Evolutionary conservation across 192 early-diverging fungal species (phyloP).

Genomic region (Geranomyces michiganensis): DNA sequence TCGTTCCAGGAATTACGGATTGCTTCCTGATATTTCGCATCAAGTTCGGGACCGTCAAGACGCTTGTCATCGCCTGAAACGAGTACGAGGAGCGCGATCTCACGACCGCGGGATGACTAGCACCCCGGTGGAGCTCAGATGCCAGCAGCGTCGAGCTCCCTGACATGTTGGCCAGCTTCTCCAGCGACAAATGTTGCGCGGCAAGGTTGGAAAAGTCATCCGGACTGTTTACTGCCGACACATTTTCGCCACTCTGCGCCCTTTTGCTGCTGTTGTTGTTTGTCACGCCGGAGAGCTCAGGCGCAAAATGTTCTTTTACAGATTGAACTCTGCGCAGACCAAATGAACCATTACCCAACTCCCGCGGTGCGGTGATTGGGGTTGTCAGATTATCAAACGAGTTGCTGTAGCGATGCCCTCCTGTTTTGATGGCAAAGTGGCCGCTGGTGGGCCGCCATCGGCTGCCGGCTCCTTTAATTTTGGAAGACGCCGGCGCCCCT

Average conservation of each 20-base stretch:
- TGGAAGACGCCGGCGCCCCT: neutral
- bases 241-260: neutral
- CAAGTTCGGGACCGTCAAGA: slow-evolving; percentile 31
- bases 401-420: neutral
- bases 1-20: neutral
- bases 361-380: slow-evolving; percentile 1
- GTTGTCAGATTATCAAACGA: slow-evolving; percentile 27
- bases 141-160: neutral
- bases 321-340: slow-evolving; percentile 10
- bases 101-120: slow-evolving; percentile 25
- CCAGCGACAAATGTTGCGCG: neutral
- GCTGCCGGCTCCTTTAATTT: neutral
- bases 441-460: slow-evolving; percentile 23
- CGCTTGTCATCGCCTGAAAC: slow-evolving; percentile 24
- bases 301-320: neutral
- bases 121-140: neutral
- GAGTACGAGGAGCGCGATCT: slow-evolving; percentile 43
- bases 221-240: neutral
- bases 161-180: neutral
- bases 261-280: neutral
- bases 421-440: slow-evolving; percentile 21
- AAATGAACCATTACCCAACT: neutral
- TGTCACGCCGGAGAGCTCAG: no score
- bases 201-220: neutral
- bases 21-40: slow-evolving; percentile 24